phyloP scores from a whole-genome alignment of 1,284 basidiomycete genomes.

The Rhodofomes roseus region DNA sequence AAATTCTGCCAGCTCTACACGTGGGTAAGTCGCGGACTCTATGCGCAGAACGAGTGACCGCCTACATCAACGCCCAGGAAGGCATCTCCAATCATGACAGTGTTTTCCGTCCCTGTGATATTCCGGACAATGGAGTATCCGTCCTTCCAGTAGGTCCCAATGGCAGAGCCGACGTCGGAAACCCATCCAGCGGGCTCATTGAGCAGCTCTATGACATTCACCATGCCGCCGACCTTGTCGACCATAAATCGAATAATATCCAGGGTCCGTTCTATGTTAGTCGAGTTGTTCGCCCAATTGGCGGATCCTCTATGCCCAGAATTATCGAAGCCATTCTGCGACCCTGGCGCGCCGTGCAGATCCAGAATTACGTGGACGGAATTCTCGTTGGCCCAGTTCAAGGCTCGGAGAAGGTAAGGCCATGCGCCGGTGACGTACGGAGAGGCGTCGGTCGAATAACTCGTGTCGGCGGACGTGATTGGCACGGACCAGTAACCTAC shows the following conservation, averaged over 20 bases:
- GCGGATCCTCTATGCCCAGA: constrained; percentile 70
- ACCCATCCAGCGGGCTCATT: constrained; percentile 61
- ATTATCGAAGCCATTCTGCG: constrained; percentile 81
- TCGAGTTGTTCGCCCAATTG: constrained; percentile 56
- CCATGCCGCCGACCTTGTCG: constrained; percentile 48
- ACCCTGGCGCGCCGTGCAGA: constrained; percentile 67
- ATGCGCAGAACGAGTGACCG: constrained; percentile 9
- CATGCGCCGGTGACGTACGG: constrained; percentile 67
- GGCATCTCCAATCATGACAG: constrained; percentile 72
- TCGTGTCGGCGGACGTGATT: constrained; percentile 47
- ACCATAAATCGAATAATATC: constrained; percentile 59
- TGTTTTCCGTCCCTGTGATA: constrained; percentile 39
- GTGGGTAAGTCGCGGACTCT: neutral
- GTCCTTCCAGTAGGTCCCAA: constrained; percentile 51
- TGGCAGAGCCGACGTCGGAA: constrained; percentile 38
- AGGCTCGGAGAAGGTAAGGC: constrained; percentile 62
- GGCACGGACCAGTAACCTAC: constrained; percentile 78
- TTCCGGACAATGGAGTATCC: constrained; percentile 54
- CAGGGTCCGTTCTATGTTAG: constrained; percentile 62
- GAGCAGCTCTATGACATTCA: constrained; percentile 60
- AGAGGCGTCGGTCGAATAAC: constrained; percentile 42
- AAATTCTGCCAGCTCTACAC: constrained; percentile 60
- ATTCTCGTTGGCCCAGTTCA: constrained; percentile 61
- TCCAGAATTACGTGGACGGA: constrained; percentile 65
- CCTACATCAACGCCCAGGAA: constrained; percentile 58